Percentiles rank a stretch among this genome's conserved stretches.
These are phyloP conservation scores for Pistacia vera DNA, from an alignment of 345 rosid genomes.

Conservation along the genomic window DNA sequence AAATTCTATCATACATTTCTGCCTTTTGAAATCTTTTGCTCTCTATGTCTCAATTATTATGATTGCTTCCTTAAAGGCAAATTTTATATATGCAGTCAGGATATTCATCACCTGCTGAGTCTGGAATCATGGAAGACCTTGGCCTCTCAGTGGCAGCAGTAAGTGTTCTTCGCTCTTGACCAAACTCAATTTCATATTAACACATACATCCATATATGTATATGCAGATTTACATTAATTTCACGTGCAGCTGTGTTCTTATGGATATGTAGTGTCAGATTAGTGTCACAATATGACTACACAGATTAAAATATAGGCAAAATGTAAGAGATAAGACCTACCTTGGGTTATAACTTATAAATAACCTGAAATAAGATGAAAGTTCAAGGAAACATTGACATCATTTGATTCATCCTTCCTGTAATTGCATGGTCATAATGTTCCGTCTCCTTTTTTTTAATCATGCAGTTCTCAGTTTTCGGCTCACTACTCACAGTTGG, in stretches of 20 bases:
- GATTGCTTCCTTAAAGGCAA: too few relatives aligned
- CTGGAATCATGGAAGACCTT: conserved; percentile 62
- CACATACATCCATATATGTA: not conserved
- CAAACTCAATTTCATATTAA: not conserved
- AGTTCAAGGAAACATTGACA: not conserved
- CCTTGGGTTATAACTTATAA: not conserved
- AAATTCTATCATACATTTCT: too few relatives aligned
- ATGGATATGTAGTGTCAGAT: too few relatives aligned
- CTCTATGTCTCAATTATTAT: too few relatives aligned
- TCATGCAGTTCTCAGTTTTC: conserved; percentile 41
- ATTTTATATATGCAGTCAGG: conserved; percentile 42
- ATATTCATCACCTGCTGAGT: conserved; percentile 72
- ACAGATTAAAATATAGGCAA: too few relatives aligned
- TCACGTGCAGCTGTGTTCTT: too few relatives aligned
- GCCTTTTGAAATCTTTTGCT: too few relatives aligned
- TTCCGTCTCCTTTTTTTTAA: not conserved
- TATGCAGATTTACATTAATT: too few relatives aligned
- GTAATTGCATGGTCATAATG: not conserved
- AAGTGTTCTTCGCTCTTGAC: not conserved
- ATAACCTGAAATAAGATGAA: not conserved
- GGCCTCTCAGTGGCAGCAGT: conserved; percentile 56
- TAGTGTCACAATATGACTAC: too few relatives aligned
- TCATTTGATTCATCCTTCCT: not conserved
- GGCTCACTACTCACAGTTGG: conserved; percentile 39
- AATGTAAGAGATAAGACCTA: not conserved